A percentile compares a stretch with the other conserved stretches of the same genome.
These are phyloP conservation scores for Viola pubescens DNA, from an alignment of 441 rosid species.

Conservation along the genomic window DNA sequence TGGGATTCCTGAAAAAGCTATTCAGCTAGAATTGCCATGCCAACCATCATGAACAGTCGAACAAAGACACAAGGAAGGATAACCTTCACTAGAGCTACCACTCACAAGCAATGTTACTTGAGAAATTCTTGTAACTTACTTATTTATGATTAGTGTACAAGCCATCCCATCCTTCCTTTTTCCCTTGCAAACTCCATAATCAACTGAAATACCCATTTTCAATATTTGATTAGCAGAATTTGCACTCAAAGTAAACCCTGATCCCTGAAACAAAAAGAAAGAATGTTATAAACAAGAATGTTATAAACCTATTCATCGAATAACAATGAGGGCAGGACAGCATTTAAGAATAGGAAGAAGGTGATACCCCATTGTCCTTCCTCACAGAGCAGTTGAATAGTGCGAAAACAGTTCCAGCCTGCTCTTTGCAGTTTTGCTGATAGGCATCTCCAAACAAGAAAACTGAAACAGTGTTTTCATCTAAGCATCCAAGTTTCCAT, in stretches of 20 bases:
- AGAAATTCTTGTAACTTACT: conserved; percentile 36
- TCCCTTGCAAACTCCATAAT: conserved; percentile 84
- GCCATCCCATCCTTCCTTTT: conserved; percentile 71
- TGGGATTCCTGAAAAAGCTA: not conserved
- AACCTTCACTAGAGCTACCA: no score
- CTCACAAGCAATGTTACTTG: not conserved
- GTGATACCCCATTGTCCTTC: conserved; percentile 49
- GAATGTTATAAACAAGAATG: no score
- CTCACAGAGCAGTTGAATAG: conserved; percentile 65
- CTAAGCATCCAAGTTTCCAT: conserved; percentile 72
- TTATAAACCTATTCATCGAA: not conserved
- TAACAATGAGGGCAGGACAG: conserved; percentile 1
- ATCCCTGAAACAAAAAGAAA: conserved; percentile 36
- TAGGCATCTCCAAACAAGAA: conserved; percentile 92
- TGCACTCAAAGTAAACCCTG: conserved; percentile 68
- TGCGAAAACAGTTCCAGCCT: conserved; percentile 72
- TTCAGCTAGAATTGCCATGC: not conserved
- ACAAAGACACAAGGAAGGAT: no score
- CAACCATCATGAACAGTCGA: no score
- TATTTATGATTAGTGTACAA: conserved; percentile 66
- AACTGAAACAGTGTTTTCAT: conserved; percentile 53
- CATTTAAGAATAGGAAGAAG: conserved; percentile 3
- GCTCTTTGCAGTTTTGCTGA: conserved; percentile 43
- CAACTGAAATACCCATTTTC: conserved; percentile 73
- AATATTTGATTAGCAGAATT: conserved; percentile 58